phyloP scores from a whole-genome alignment of 768 basidiomycete species.

The Hypsizygus marmoreus region DNA sequence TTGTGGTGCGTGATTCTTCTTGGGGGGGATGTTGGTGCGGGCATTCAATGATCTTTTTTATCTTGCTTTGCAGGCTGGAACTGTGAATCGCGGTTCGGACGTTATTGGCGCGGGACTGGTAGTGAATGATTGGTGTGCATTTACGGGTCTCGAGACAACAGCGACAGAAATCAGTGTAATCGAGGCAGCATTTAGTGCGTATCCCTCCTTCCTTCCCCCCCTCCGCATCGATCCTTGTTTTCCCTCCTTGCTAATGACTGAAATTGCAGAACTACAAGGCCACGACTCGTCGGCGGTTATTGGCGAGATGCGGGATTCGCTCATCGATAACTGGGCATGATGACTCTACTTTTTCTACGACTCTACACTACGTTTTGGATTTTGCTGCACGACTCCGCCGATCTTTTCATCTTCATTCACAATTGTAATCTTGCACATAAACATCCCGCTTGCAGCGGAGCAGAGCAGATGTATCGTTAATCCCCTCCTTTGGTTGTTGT shows the following conservation, averaged over 20 bases:
- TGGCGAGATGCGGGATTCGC: constrained; percentile 87
- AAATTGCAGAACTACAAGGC: constrained; percentile 75
- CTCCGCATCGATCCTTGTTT: not conserved
- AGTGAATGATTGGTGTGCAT: constrained; percentile 99
- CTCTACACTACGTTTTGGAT: too few species aligned
- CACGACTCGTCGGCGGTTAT: constrained; percentile 81
- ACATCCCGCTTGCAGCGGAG: too few species aligned
- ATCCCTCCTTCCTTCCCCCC: constrained; percentile 2
- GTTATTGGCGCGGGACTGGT: constrained; percentile 97
- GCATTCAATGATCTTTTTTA: constrained; percentile 2
- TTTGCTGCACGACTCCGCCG: too few species aligned
- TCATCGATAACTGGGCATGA: constrained; percentile 93
- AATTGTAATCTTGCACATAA: too few species aligned
- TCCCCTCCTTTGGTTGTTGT: too few species aligned
- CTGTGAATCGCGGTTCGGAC: constrained; percentile 97
- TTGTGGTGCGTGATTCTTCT: constrained; percentile 69
- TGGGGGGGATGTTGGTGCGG: constrained; percentile 1
- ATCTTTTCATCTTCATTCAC: too few species aligned
- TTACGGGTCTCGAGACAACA: constrained; percentile 99
- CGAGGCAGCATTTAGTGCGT: constrained; percentile 95
- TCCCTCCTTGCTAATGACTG: constrained; percentile 7
- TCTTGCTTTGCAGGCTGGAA: constrained; percentile 98
- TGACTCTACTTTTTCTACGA: too few species aligned
- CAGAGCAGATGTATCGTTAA: too few species aligned
- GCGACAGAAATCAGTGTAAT: constrained; percentile 99